phyloP scores from a whole-genome alignment of 2,329 filamentous ascomycete genomes.

The Pseudopithomyces maydicus region DNA sequence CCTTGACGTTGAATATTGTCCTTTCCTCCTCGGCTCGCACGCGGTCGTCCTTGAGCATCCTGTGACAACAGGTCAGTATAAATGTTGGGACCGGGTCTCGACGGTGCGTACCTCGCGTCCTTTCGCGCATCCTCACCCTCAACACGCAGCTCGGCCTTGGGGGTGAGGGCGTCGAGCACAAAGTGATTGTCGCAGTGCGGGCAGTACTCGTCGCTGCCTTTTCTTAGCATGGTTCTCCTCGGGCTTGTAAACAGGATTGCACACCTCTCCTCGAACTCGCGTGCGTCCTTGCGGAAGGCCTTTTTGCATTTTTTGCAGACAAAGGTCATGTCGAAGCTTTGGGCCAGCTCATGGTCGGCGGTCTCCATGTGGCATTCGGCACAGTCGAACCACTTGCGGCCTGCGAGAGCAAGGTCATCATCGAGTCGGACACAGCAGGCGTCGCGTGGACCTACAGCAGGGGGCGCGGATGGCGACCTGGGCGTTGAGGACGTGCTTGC shows the following conservation, averaged over 20 bases:
- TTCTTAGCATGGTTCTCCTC: constrained; percentile 12
- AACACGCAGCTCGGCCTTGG: constrained; percentile 80
- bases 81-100: too few species aligned
- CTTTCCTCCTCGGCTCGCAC: constrained; percentile 64
- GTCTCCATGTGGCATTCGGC: constrained; percentile 88
- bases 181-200: constrained; percentile 99
- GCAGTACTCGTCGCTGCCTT: constrained; percentile 86
- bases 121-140: constrained; percentile 90
- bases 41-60: constrained; percentile 91
- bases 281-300: constrained; percentile 91
- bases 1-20: constrained; percentile 77
- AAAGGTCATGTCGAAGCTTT: constrained; percentile 87
- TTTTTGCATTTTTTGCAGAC: constrained; percentile 99
- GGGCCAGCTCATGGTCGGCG: constrained; percentile 75
- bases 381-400: constrained; percentile 98
- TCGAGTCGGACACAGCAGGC: background rate
- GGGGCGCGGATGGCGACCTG: constrained; percentile 95
- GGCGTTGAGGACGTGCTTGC: constrained; percentile 98
- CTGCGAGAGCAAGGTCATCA: constrained; percentile 49
- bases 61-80: constrained; percentile 27
- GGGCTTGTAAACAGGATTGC: constrained; percentile 12
- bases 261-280: constrained; percentile 84
- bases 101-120: constrained; percentile 65
- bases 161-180: constrained; percentile 84
- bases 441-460: constrained; percentile 71